Percentiles rank a stretch among this genome's conserved stretches.
Evolutionary conservation across 495 filamentous ascomycete species (phyloP).

Genomic region (Tuber aestivum): DNA sequence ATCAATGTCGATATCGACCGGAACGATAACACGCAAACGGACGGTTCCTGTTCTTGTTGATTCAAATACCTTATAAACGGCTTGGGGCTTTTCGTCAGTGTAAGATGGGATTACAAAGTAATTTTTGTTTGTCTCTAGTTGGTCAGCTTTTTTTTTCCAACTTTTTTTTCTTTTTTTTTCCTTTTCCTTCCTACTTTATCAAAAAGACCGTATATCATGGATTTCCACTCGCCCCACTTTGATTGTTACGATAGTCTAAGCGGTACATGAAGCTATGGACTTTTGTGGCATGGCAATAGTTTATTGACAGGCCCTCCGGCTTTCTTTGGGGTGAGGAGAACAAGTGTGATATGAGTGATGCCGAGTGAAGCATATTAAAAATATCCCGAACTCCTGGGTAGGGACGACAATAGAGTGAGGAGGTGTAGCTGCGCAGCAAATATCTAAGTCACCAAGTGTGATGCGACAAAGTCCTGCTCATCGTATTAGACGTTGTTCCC

Average conservation of each 20-base stretch:
- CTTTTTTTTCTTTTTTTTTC: slow-evolving; percentile 43
- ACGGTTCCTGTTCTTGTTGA: slow-evolving; percentile 51
- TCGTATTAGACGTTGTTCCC: slow-evolving; percentile 9
- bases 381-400: neutral
- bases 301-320: neutral
- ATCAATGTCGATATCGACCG: slow-evolving; percentile 91
- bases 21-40: slow-evolving; percentile 61
- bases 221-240: neutral
- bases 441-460: slow-evolving; percentile 44
- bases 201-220: neutral
- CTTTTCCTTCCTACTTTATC: slow-evolving; percentile 27
- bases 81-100: slow-evolving; percentile 10
- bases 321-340: neutral
- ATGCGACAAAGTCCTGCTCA: slow-evolving; percentile 50
- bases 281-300: neutral
- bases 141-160: slow-evolving; percentile 45
- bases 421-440: neutral
- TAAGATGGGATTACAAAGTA: slow-evolving; percentile 11
- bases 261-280: neutral
- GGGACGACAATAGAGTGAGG: neutral
- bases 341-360: neutral
- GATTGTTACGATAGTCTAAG: neutral
- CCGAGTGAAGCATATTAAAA: slow-evolving; percentile 11
- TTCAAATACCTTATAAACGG: slow-evolving; percentile 13
- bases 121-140: slow-evolving; percentile 14